phyloP scores from a whole-genome alignment of 805 yeast genomes.

The Tetrapisispora phaffii region DNA sequence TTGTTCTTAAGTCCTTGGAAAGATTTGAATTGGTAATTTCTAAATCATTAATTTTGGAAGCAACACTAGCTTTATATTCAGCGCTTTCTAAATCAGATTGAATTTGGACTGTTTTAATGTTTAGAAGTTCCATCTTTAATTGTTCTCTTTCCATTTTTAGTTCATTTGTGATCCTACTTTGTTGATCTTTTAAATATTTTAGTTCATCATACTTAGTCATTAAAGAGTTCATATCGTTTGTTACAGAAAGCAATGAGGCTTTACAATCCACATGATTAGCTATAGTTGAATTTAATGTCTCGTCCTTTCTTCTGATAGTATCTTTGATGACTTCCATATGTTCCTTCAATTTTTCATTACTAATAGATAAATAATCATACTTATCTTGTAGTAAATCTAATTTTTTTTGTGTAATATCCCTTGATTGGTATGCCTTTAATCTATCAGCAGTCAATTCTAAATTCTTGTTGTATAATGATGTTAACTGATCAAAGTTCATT shows the following conservation, averaged over 20 bases:
- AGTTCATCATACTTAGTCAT: constrained; percentile 47
- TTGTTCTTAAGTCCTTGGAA: background rate
- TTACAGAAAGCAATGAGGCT: constrained; percentile 35
- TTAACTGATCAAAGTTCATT: background rate
- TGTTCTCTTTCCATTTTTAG: constrained; percentile 10
- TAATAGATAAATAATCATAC: constrained; percentile 34
- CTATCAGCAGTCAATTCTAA: background rate
- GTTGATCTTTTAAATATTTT: constrained; percentile 43
- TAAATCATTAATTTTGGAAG: background rate
- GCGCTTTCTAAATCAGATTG: background rate
- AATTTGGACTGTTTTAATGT: background rate
- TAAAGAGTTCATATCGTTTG: constrained; percentile 39
- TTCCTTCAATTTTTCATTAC: constrained; percentile 36
- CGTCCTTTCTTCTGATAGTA: constrained; percentile 38
- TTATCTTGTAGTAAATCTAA: constrained; percentile 34
- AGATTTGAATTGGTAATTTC: background rate
- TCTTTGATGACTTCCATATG: constrained; percentile 35
- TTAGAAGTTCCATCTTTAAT: background rate
- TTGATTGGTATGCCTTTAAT: background rate
- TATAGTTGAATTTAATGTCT: constrained; percentile 36
- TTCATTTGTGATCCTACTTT: constrained; percentile 46
- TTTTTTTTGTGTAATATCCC: constrained; percentile 44
- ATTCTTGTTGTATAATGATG: background rate
- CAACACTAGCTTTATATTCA: constrained; percentile 12
- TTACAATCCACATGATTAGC: constrained; percentile 46